phyloP scores from a whole-genome alignment of 495 filamentous ascomycete genomes.

The Penicillium robsamsonii region DNA sequence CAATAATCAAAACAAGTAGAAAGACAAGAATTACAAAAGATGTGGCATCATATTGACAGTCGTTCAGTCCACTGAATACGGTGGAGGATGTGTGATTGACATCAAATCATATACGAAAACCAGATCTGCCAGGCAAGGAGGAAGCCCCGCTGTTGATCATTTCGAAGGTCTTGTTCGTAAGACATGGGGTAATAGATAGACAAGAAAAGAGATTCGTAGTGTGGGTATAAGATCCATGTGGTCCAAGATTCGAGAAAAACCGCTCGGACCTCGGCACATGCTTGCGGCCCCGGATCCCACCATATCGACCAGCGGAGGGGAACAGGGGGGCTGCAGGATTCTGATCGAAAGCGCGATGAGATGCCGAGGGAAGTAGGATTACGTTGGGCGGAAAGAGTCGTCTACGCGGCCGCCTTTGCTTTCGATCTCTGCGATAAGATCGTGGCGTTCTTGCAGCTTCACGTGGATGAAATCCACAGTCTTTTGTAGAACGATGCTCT shows the following conservation, averaged over 20 bases:
- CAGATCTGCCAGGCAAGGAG: background rate
- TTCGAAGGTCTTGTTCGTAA: background rate
- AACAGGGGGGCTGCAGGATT: slow-evolving; percentile 1
- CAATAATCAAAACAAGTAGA: slow-evolving; percentile 4
- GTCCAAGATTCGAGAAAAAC: background rate
- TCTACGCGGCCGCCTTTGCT: slow-evolving; percentile 57
- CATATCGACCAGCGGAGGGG: slow-evolving; percentile 6
- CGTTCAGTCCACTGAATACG: background rate
- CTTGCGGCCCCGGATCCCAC: slow-evolving; percentile 1
- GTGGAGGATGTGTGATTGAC: background rate
- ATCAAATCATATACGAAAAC: background rate
- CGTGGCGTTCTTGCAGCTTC: slow-evolving; percentile 60
- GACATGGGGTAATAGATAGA: slow-evolving; percentile 2
- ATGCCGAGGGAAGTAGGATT: slow-evolving; percentile 1
- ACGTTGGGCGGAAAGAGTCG: slow-evolving; percentile 42
- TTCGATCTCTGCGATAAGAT: slow-evolving; percentile 61
- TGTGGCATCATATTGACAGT: background rate
- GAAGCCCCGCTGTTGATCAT: slow-evolving; percentile 4
- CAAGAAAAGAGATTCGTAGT: slow-evolving; percentile 17
- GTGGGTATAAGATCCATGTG: slow-evolving; percentile 16
- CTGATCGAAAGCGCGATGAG: background rate
- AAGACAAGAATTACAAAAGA: slow-evolving; percentile 7
- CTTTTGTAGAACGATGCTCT: slow-evolving; percentile 75
- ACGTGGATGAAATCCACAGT: slow-evolving; percentile 70
- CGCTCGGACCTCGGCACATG: slow-evolving; percentile 21